These are phyloP conservation scores for Apophysomyces elegans DNA, from an alignment of 371 early-diverging fungal species.

Conservation along the genomic window DNA sequence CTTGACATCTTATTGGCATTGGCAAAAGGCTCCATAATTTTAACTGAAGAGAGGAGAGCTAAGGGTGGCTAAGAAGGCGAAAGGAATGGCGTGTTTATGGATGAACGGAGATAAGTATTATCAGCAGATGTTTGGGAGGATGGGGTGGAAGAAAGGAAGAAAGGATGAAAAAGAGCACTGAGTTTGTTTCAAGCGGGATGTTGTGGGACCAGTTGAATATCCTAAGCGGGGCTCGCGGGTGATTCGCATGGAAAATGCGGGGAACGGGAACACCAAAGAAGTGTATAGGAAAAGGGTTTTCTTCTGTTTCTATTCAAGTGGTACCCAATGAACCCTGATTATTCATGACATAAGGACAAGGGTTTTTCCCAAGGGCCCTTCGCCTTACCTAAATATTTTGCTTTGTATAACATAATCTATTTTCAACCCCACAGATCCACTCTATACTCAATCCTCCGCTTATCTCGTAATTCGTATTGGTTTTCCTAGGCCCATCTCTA, in stretches of 20 bases:
- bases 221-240: neutral
- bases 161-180: neutral
- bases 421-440: neutral
- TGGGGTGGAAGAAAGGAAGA: neutral
- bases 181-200: too few relatives aligned
- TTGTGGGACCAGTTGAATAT: too few relatives aligned
- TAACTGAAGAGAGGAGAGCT: too few relatives aligned
- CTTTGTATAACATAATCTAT: neutral
- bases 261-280: conserved; percentile 5
- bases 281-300: neutral
- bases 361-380: conserved; percentile 6
- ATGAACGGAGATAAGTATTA: neutral
- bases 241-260: conserved; percentile 12
- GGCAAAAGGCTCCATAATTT: too few relatives aligned
- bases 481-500: neutral
- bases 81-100: neutral
- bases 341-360: conserved; percentile 11
- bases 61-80: neutral
- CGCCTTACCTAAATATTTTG: conserved; percentile 1
- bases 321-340: conserved; percentile 9
- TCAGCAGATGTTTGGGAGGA: too few relatives aligned
- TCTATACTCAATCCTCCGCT: neutral
- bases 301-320: neutral
- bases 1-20: too few relatives aligned
- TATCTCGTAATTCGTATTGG: neutral